Percentiles rank a stretch among this genome's conserved stretches.
Evolutionary conservation across 179 eudicot species (phyloP).

Genomic region (Patellifolia procumbens): DNA sequence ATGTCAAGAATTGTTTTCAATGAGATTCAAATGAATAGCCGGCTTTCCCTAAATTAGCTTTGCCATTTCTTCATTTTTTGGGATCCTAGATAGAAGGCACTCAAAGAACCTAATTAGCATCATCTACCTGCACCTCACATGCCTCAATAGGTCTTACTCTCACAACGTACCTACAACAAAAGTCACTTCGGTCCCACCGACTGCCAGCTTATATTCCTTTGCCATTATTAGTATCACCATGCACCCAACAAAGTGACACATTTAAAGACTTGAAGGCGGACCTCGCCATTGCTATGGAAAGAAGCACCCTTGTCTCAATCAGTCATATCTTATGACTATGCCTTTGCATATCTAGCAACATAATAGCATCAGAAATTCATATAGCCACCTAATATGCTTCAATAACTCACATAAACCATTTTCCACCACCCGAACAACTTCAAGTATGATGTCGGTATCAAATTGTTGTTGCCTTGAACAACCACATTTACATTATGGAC

Average conservation of each 20-base stretch:
- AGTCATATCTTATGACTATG: not conserved
- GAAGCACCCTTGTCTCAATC: not conserved
- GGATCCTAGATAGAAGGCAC: not conserved
- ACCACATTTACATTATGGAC: not conserved
- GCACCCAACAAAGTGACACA: not conserved
- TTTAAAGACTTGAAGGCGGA: not conserved
- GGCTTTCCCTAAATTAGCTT: not conserved
- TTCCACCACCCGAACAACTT: not conserved
- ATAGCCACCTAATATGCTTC: not conserved
- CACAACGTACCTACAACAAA: not conserved
- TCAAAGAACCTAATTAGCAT: not conserved
- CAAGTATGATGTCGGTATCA: not conserved
- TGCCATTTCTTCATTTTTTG: not conserved
- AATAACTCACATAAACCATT: not conserved
- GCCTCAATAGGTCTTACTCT: not conserved
- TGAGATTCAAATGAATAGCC: not conserved
- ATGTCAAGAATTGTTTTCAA: not conserved
- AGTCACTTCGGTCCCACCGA: not conserved
- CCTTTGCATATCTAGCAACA: not conserved
- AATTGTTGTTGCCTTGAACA: not conserved
- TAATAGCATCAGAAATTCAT: too few relatives aligned
- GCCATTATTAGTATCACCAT: not conserved
- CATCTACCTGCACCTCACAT: not conserved
- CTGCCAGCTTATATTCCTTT: not conserved
- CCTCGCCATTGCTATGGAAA: not conserved